Evolutionary conservation across 768 basidiomycete genomes (phyloP).

Genomic region (Tulasnella sp.): DNA sequence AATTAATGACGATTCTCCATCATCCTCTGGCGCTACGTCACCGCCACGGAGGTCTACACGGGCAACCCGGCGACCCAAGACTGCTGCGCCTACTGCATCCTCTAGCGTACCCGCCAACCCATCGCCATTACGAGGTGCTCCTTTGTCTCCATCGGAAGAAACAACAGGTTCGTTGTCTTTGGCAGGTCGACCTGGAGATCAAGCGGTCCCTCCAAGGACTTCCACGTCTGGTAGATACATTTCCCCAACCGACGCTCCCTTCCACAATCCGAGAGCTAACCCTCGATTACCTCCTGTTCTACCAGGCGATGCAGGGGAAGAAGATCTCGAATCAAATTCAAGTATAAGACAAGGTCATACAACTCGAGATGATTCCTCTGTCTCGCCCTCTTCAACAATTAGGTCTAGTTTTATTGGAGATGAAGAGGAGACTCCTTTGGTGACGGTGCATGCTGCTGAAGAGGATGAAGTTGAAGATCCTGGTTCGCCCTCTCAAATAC

Average conservation of each 20-base stretch:
- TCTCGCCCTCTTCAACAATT: neutral
- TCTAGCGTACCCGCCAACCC: constrained; percentile 34
- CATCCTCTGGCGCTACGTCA: constrained; percentile 33
- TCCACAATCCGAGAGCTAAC: constrained; percentile 30
- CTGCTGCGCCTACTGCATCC: constrained; percentile 20
- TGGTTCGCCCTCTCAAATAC: constrained; percentile 45
- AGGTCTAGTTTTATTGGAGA: neutral
- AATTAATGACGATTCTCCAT: constrained; percentile 21
- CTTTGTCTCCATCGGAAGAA: constrained; percentile 17
- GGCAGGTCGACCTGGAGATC: neutral
- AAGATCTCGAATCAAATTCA: constrained; percentile 54
- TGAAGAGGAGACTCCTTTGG: neutral
- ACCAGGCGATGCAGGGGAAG: constrained; percentile 16
- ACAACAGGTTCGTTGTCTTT: no score
- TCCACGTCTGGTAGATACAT: constrained; percentile 43
- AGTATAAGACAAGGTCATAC: constrained; percentile 40
- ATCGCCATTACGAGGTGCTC: constrained; percentile 51
- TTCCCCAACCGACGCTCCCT: constrained; percentile 51
- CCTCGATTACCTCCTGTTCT: constrained; percentile 28
- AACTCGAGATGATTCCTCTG: neutral
- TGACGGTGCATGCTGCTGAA: neutral
- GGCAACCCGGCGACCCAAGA: constrained; percentile 40
- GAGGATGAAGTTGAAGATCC: constrained; percentile 12
- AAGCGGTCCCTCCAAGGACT: constrained; percentile 25
- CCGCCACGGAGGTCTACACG: constrained; percentile 44